Evolutionary conservation across 192 early-diverging fungal species (phyloP), one percentile per base, ranked within the genome.

Genomic region (Backusella tuberculispora): DNA sequence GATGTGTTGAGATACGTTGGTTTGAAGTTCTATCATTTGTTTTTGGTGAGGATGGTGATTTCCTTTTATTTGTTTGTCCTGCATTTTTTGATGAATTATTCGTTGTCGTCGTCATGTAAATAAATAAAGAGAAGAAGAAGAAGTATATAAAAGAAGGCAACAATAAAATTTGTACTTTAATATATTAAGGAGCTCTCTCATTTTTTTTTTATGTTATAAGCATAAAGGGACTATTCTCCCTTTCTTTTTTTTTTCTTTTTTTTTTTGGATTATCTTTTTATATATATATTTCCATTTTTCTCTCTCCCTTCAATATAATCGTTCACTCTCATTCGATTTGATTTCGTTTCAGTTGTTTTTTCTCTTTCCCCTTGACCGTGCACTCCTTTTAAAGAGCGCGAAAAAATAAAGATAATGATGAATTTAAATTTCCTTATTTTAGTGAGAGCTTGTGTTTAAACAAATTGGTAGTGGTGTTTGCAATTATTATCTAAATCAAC

Each of bases 401-500:
- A 67, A 67, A 63, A 67, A 41, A 41, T 48, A 48, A 14, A 48
- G 4, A 48, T n/a, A 21, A 67, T 21, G 8, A 67, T 41, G 66
- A 42, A 43, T 60, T 26, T 60, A 6, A 19, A 8, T 56, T 60
- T 60, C 53, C 21, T 60, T 60, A 60, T 60, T 60, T 60, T 60
- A 60, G 53, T 60, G 19, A 60, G 26, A 29, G 0, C 53, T 26
- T 60, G 53, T 60, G 53, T 24, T 26, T 43, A 43, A 40, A 41
- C 21, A 60, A 46, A 42, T 43, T 21, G 10, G 44, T 63, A 7
- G 63, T 69, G 68, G 42, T 69, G 68, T 69, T 69, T 69, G 29
- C 68, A 69, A 69, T 69, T 34, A 26, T 26, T 24, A 69, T 38
- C 21, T 60, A 60, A 60, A 60, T 60, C 50, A 56, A 56, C 50